Evolutionary conservation across 305 asterid species (phyloP).

Genomic region (Fraxinus platypoda): DNA sequence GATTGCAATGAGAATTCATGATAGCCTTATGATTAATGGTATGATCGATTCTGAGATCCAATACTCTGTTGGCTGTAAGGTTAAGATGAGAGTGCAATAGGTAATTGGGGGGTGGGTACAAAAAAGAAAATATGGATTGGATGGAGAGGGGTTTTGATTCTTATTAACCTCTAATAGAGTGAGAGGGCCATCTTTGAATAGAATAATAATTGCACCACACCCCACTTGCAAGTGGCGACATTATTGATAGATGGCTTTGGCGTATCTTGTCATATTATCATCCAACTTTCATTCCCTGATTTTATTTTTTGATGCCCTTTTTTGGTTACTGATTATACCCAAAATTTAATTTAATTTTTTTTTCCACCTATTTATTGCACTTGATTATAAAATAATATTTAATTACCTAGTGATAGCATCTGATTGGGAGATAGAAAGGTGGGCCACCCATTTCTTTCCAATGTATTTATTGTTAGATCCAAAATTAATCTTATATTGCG

Average conservation of each 20-base stretch:
- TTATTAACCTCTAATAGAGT: neutral
- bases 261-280: neutral
- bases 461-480: neutral
- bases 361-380: no score
- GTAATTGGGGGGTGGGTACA: neutral
- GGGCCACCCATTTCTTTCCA: neutral
- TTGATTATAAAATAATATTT: no score
- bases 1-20: neutral
- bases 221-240: neutral
- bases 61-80: neutral
- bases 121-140: neutral
- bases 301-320: neutral
- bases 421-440: neutral
- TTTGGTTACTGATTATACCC: neutral
- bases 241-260: neutral
- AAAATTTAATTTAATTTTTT: no score
- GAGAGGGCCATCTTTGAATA: neutral
- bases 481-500: neutral
- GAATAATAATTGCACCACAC: neutral
- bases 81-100: neutral
- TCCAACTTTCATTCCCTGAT: neutral
- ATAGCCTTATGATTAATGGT: neutral
- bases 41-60: neutral
- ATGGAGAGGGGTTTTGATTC: neutral
- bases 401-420: neutral